Conservation (phyloP, 495 filamentous ascomycete species). For the Penicillium robsamsonii region DNA sequence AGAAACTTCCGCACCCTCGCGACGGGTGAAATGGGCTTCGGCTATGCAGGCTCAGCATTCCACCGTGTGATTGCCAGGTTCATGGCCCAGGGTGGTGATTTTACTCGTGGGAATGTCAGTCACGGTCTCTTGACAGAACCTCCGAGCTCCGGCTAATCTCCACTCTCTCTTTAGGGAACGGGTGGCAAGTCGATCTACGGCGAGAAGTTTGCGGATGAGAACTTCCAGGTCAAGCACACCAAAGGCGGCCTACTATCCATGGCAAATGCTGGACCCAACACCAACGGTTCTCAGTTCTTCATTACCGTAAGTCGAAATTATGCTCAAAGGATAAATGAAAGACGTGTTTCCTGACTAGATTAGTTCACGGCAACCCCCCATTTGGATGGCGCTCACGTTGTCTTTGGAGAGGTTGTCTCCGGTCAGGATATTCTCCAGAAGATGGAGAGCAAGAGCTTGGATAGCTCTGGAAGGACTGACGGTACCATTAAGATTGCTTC, state of each 20-base stretch:
- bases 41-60: constrained; percentile 78
- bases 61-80: constrained; percentile 90
- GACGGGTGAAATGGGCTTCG: constrained; percentile 82
- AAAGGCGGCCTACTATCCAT: constrained; percentile 81
- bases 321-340: not conserved
- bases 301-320: constrained; percentile 54
- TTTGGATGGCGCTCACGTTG: constrained; percentile 85
- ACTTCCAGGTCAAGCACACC: constrained; percentile 74
- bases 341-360: not conserved
- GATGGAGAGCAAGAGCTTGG: constrained; percentile 2
- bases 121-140: not conserved
- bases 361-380: constrained; percentile 66
- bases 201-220: constrained; percentile 86
- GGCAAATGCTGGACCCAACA: constrained; percentile 78
- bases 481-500: constrained; percentile 7
- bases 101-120: constrained; percentile 68
- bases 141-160: constrained; percentile 1
- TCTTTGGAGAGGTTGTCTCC: constrained; percentile 60
- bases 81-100: constrained; percentile 59
- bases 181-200: constrained; percentile 92
- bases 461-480: not conserved
- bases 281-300: constrained; percentile 92
- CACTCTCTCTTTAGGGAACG: constrained; percentile 51
- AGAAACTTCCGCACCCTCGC: constrained; percentile 88
- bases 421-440: constrained; percentile 2